A percentile compares a stretch with the other conserved stretches of the same genome.
phyloP scores from a whole-genome alignment of 2,329 filamentous ascomycete genomes.

The Ceratocystis colombiana region DNA sequence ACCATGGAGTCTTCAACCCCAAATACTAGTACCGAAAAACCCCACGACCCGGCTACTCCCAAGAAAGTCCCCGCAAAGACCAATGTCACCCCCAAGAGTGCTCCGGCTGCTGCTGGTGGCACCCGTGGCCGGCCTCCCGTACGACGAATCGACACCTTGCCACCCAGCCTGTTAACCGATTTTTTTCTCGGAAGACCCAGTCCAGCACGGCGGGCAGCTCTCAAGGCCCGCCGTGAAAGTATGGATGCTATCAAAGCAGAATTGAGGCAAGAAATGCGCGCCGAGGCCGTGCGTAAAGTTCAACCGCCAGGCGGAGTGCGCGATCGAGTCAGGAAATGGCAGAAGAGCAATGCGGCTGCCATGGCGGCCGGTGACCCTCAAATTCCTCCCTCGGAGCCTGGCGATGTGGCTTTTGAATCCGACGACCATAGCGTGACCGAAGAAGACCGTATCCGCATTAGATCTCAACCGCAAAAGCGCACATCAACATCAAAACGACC shows the following conservation, averaged over 20 bases:
- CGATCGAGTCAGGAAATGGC: slow-evolving; percentile 75
- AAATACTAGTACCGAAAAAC: slow-evolving; percentile 23
- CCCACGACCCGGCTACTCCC: slow-evolving; percentile 21
- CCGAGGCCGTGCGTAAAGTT: slow-evolving; percentile 46
- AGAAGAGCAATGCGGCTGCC: slow-evolving; percentile 62
- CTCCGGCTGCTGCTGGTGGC: slow-evolving; percentile 33
- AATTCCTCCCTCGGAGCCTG: slow-evolving; percentile 47
- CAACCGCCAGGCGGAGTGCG: slow-evolving; percentile 58
- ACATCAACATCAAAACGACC: slow-evolving; percentile 28
- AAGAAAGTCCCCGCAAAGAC: slow-evolving; percentile 16
- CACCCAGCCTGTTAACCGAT: slow-evolving; percentile 44
- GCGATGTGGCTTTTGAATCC: slow-evolving; percentile 50
- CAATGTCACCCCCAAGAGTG: slow-evolving; percentile 36
- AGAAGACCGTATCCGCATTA: slow-evolving; percentile 49
- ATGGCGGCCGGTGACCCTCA: slow-evolving; percentile 44
- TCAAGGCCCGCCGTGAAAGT: slow-evolving; percentile 46
- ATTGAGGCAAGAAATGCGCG: slow-evolving; percentile 32
- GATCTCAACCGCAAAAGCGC: slow-evolving; percentile 38
- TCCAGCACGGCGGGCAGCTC: slow-evolving; percentile 45
- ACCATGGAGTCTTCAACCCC: slow-evolving; percentile 21
- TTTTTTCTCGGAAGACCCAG: slow-evolving; percentile 50
- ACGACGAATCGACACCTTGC: slow-evolving; percentile 36
- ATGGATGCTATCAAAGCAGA: slow-evolving; percentile 50
- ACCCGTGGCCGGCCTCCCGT: slow-evolving; percentile 33
- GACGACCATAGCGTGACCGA: slow-evolving; percentile 54